phyloP scores from a whole-genome alignment of 2,329 filamentous ascomycete genomes.

The Dothiorella sarmentorum region DNA sequence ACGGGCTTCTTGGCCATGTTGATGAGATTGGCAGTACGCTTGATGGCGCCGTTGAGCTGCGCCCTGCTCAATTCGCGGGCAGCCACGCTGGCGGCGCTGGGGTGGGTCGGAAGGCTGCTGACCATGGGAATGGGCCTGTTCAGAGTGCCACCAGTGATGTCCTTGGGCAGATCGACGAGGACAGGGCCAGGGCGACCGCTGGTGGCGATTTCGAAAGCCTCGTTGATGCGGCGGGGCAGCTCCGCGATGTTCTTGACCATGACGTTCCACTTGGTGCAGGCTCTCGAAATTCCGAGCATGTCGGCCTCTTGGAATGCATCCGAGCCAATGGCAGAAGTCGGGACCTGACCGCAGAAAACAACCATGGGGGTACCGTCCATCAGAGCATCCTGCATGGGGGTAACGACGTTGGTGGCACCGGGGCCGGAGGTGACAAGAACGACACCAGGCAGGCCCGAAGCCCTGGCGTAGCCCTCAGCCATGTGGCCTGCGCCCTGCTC shows the following conservation, averaged over 20 bases:
- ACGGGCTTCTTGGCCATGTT: conserved; percentile 91
- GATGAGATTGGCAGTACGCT: conserved; percentile 74
- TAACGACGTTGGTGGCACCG: conserved; percentile 93
- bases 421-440: conserved; percentile 96
- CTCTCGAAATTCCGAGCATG: conserved; percentile 85
- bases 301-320: conserved; percentile 98
- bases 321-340: conserved; percentile 83
- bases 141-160: conserved; percentile 84
- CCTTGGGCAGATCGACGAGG: conserved; percentile 92
- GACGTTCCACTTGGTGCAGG: conserved; percentile 98
- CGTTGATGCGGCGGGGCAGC: conserved; percentile 88
- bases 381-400: conserved; percentile 92
- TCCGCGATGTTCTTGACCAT: conserved; percentile 97
- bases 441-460: conserved; percentile 89
- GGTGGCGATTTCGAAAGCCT: conserved; percentile 96
- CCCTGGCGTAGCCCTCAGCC: conserved; percentile 95
- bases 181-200: conserved; percentile 91
- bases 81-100: conserved; percentile 80
- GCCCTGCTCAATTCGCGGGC: conserved; percentile 69
- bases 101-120: conserved; percentile 69
- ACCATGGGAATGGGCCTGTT: conserved; percentile 78
- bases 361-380: conserved; percentile 95
- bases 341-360: conserved; percentile 92
- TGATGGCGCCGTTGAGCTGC: conserved; percentile 70
- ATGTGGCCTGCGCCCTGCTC: conserved; percentile 98